Percentiles rank a stretch among this genome's conserved stretches.
phyloP scores from a whole-genome alignment of 371 early-diverging fungal species.

The Phascolomyces articulosus region DNA sequence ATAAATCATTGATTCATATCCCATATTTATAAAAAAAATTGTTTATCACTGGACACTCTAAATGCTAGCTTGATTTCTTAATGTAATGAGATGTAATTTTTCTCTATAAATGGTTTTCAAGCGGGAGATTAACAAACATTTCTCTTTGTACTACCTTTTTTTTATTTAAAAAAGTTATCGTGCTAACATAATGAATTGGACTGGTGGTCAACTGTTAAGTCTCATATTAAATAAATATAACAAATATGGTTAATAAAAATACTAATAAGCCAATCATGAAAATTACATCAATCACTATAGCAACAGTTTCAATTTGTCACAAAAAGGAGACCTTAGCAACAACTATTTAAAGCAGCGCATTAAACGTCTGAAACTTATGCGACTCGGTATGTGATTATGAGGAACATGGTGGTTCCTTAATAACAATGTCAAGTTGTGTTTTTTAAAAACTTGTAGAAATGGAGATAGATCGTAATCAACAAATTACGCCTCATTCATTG shows the following conservation, averaged over 20 bases:
- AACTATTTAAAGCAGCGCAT: not conserved
- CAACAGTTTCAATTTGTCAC: not conserved
- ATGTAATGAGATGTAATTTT: too few species aligned
- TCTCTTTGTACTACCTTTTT: not conserved
- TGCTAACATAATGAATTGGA: conserved; percentile 15
- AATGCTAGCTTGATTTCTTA: too few species aligned
- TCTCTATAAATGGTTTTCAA: too few species aligned
- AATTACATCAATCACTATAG: not conserved
- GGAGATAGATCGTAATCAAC: not conserved
- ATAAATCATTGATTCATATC: too few species aligned
- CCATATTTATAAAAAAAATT: too few species aligned
- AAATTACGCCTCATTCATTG: too few species aligned
- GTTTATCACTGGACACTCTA: too few species aligned
- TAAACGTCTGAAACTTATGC: conserved; percentile 4
- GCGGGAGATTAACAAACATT: too few species aligned
- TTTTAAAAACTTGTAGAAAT: too few species aligned
- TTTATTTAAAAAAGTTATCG: not conserved
- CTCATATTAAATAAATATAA: not conserved
- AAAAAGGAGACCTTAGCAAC: not conserved
- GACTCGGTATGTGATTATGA: conserved; percentile 9
- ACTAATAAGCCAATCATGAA: too few species aligned
- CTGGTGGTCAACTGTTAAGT: conserved; percentile 17
- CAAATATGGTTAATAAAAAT: too few species aligned
- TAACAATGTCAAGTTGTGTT: too few species aligned
- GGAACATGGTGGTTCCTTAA: not conserved